These are phyloP conservation scores for Botrytis sinoallii DNA, from an alignment of 2,329 filamentous ascomycete species.

Conservation along the genomic window DNA sequence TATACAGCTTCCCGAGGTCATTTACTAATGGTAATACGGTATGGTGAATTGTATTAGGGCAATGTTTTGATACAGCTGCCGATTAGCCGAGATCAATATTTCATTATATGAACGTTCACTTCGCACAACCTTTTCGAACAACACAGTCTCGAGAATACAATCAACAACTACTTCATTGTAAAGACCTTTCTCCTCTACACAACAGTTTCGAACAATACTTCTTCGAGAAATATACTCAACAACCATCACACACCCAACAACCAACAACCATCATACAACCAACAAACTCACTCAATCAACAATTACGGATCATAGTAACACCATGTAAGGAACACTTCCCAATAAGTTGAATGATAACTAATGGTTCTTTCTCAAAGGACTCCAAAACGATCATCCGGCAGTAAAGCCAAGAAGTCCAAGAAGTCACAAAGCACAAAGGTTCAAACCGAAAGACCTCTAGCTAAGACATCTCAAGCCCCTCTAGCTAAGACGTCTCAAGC, in stretches of 20 bases:
- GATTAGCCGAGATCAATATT: not conserved
- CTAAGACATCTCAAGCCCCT: not conserved
- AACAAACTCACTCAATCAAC: not conserved
- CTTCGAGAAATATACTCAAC: no score
- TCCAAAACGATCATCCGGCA: not conserved
- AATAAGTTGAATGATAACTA: not conserved
- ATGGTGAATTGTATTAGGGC: not conserved
- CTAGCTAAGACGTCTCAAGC: not conserved
- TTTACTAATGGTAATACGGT: not conserved
- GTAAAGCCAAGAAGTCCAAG: no score
- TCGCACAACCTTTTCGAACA: not conserved
- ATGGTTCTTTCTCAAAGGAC: not conserved
- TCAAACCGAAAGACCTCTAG: not conserved
- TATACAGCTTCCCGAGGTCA: not conserved
- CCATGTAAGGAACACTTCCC: not conserved
- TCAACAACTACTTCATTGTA: not conserved
- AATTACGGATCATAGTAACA: rapidly evolving
- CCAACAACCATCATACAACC: not conserved
- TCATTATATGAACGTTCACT: not conserved
- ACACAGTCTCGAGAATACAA: not conserved
- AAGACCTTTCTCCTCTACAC: not conserved
- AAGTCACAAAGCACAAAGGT: not conserved
- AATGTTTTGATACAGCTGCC: not conserved
- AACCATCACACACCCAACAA: not conserved
- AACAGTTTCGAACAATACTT: not conserved